Evolutionary conservation across 2,329 filamentous ascomycete species (phyloP), one percentile per base, ranked within the genome.

Genomic region (Fusarium sp.): DNA sequence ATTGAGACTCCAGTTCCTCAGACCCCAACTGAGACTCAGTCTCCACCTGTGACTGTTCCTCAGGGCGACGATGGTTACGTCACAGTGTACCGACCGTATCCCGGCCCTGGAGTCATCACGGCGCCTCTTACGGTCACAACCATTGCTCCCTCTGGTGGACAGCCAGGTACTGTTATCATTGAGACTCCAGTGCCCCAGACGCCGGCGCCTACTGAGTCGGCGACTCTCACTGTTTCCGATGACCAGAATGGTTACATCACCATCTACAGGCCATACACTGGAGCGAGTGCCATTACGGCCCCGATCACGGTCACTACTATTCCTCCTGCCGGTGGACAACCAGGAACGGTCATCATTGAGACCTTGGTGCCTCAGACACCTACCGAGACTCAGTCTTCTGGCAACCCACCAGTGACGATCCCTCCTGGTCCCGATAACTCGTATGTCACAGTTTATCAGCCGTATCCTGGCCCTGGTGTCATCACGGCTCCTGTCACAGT

Each of bases 91-190:
- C 44, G 51, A 4, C 67, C 67, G 2, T 57, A 70, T 14, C 63
- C 63, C 4, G 67, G 67, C 5, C 62, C 66, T 29, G 67, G 58
- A 2, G 34, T 55, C 6, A 69, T 69, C 20, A 67, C 67, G 0
- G 67, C 57, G 8, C 67, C 67, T 6, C 34, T 69, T 4, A 67
- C 67, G 2, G 58, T 64, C n/a, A 61, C 67, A 3, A 69, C 63
- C 0, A 56, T 69, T 25, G 44, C 59, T 6, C 67, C 67, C 2
- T 53, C 51, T 6, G 63, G 57, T 8, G 67, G 50, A 4, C 67
- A 70, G 27, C 68, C 68, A 9, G 68, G 68, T 4, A 70, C 68
- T 11, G 68, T 70, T 0, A 54, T 70, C 9, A 70, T 70, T 4
- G 60, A 70, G 36, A 70, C 68, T 11, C 68, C 68, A 36, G 61